Evolutionary conservation across 176 grass and related monocot genomes (phyloP), one percentile per base, ranked within the genome.

Genomic region (Aegilops longissima): DNA sequence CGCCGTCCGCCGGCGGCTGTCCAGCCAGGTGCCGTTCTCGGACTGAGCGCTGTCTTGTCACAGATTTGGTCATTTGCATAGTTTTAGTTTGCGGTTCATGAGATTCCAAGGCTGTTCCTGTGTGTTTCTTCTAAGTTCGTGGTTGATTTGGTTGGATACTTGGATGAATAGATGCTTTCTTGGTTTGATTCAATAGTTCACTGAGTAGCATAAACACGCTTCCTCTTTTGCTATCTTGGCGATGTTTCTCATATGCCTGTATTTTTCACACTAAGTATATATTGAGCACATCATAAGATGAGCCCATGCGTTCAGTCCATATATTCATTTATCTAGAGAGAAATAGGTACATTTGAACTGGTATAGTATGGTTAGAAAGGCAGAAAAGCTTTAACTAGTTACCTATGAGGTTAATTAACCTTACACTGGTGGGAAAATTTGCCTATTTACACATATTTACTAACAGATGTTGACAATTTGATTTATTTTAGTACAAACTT

Each of bases 21-120:
- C 86, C 72, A 56, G 17, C 36, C 85, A 91, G 89, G 89, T 88
- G 61, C 77, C n/a, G 13, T 29, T 83, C 67, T 58, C 23, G 49
- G n/a, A 12, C 33, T 61, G 67, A 14, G 33, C 8, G 44, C 44
- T 29, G 27, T 23, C 16, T 18, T 75, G 59, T 18, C 49, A 12
- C 11, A 36, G 31, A 72, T 70, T 54, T 9, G 12, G 20, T 36
- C 38, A 24, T 44, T 62, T 18, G 25, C 25, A 14, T 51, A 35
- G 24, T 21, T 82, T 6, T 69, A 33, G 44, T 17, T 29, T 18
- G 59, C 35, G 74, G 67, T 74, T 79, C 68, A 24, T 45, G 33
- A 40, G 42, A 3, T 65, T 74, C 44, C 82, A 12, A 47, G 33
- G 7, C 42, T 47, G 10, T 44, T 47, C 3, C 31, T 20, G 13